Evolutionary conservation across 495 filamentous ascomycete genomes (phyloP).

Genomic region (Tuber magnatum): DNA sequence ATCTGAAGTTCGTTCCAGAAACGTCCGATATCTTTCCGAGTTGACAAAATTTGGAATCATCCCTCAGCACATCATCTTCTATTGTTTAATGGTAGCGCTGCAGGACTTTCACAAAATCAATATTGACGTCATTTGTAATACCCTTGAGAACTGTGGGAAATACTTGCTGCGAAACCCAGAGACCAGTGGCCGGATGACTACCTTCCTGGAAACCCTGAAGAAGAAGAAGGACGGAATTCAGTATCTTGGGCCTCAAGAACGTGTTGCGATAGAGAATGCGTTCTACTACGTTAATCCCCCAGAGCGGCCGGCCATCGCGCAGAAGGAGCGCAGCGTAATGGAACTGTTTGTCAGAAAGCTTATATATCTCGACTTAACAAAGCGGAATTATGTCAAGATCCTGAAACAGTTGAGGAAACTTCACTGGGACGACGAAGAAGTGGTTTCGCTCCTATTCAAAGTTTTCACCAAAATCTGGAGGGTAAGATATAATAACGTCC

Average conservation of each 20-base stretch:
- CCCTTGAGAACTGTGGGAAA: conserved; percentile 95
- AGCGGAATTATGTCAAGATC: conserved; percentile 84
- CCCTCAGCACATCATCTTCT: conserved; percentile 97
- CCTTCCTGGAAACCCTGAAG: conserved; percentile 88
- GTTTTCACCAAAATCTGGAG: conserved; percentile 93
- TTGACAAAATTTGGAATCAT: conserved; percentile 97
- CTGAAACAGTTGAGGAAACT: conserved; percentile 88
- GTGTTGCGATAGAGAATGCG: conserved; percentile 97
- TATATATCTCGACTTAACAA: conserved; percentile 86
- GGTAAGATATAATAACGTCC: conserved; percentile 95
- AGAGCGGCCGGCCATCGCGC: conserved; percentile 83
- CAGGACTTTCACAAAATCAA: conserved; percentile 98
- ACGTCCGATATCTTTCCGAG: conserved; percentile 94
- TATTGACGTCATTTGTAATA: conserved; percentile 93
- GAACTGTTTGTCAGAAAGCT: conserved; percentile 88
- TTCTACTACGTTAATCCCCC: conserved; percentile 97
- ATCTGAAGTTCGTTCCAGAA: conserved; percentile 85
- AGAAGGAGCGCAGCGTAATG: conserved; percentile 89
- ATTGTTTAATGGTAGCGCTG: conserved; percentile 92
- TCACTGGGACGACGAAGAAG: conserved; percentile 92
- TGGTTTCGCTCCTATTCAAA: conserved; percentile 68
- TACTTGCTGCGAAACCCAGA: conserved; percentile 92
- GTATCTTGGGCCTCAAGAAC: conserved; percentile 79
- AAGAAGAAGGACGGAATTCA: conserved; percentile 95
- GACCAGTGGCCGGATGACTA: conserved; percentile 82